phyloP scores from a whole-genome alignment of 805 yeast genomes.

The Clavispora fructus region DNA sequence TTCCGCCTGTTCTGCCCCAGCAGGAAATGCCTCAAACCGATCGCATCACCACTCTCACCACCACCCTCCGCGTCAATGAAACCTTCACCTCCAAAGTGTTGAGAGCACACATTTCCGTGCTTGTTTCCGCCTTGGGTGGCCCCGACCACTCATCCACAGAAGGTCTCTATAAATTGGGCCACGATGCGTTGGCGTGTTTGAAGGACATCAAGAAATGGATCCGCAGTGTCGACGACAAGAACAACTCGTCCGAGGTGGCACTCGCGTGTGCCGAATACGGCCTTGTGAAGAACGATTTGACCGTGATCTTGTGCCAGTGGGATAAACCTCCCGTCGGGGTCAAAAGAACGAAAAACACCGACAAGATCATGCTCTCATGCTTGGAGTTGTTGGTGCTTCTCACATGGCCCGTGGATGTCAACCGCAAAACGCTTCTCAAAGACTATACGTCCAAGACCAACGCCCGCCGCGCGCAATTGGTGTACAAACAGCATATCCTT shows the following conservation, averaged over 20 bases:
- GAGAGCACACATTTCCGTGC: constrained; percentile 69
- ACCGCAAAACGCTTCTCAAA: constrained; percentile 35
- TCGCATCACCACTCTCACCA: constrained; percentile 14
- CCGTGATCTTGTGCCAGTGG: constrained; percentile 73
- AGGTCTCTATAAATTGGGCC: constrained; percentile 72
- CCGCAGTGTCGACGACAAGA: constrained; percentile 70
- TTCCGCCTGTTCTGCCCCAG: constrained; percentile 7
- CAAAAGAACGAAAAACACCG: constrained; percentile 27
- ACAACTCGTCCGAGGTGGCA: constrained; percentile 73
- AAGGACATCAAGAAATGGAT: constrained; percentile 89
- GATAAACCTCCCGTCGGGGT: constrained; percentile 36
- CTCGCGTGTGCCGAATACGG: constrained; percentile 80
- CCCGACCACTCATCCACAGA: constrained; percentile 59
- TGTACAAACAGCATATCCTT: constrained; percentile 67
- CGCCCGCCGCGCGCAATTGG: constrained; percentile 45
- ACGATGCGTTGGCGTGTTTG: constrained; percentile 80
- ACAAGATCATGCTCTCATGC: constrained; percentile 63
- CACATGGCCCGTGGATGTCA: constrained; percentile 80
- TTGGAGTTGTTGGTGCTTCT: constrained; percentile 77
- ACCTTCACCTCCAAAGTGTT: constrained; percentile 38
- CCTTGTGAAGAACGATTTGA: constrained; percentile 64
- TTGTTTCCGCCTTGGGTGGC: constrained; percentile 90
- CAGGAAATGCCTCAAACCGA: constrained; percentile 11
- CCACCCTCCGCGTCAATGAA: constrained; percentile 27
- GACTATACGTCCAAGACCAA: constrained; percentile 58